Evolutionary conservation across 2,329 filamentous ascomycete genomes (phyloP).

Genomic region (Bimuria novae-zelandiae): DNA sequence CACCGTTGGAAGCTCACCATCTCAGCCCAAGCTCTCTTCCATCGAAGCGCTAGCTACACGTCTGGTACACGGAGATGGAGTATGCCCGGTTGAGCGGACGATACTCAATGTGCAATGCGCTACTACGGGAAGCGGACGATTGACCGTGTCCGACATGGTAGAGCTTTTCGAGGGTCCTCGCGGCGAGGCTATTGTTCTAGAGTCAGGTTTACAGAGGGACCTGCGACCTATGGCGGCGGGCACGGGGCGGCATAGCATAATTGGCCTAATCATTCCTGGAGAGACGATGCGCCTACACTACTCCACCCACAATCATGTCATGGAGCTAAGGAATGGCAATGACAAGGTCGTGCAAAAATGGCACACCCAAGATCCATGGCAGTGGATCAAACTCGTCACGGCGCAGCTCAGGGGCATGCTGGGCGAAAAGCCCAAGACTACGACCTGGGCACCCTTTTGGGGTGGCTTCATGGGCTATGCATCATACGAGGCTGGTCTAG

Average conservation of each 20-base stretch:
- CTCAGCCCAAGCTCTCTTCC: slow-evolving; percentile 8
- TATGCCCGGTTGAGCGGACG: slow-evolving; percentile 27
- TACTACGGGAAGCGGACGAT: slow-evolving; percentile 40
- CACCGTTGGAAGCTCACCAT: not conserved
- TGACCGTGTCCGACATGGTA: slow-evolving; percentile 45
- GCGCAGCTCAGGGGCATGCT: slow-evolving; percentile 34
- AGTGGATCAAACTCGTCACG: slow-evolving; percentile 48
- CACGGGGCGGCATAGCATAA: slow-evolving; percentile 72
- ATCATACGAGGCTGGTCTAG: slow-evolving; percentile 81
- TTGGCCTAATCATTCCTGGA: slow-evolving; percentile 66
- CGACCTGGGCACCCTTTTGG: slow-evolving; percentile 65
- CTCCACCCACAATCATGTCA: slow-evolving; percentile 27
- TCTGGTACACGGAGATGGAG: slow-evolving; percentile 33
- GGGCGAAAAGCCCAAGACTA: slow-evolving; percentile 25
- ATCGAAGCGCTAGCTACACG: slow-evolving; percentile 30
- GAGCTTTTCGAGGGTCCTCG: slow-evolving; percentile 40
- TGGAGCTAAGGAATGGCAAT: slow-evolving; percentile 37
- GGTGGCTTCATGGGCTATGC: slow-evolving; percentile 85
- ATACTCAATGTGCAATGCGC: slow-evolving; percentile 37
- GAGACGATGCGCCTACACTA: slow-evolving; percentile 51
- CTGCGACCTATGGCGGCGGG: slow-evolving; percentile 49
- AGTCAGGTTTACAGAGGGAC: slow-evolving; percentile 53
- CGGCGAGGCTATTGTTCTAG: slow-evolving; percentile 50
- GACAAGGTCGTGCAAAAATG: slow-evolving; percentile 34
- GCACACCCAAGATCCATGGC: slow-evolving; percentile 43